Base-by-base conservation (phyloP, 129 eudicot genomes). In the Rutidosis leptorrhynchoides region DNA sequence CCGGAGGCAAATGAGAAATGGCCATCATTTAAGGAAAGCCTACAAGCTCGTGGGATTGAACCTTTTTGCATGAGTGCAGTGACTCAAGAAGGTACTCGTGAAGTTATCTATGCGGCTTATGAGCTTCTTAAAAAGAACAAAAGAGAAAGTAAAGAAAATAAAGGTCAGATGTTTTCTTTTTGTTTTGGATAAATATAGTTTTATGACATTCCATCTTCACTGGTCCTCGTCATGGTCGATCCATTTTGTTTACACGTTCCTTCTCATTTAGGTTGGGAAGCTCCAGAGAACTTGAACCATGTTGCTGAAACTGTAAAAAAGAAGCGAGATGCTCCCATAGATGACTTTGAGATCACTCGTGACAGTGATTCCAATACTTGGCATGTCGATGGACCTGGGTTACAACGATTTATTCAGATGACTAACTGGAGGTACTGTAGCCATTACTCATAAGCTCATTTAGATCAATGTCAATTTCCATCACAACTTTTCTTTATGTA, bases 381-480 rank as follows among this genome's bases (percentile, higher is more conserved):
- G 98, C 78, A 78, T 80, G 84, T 88, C n/a, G 82, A 53, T 21
- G 98, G 98, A 77, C 68, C 89, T 0, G 98, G 98, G 9, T 78
- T 93, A 81, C 84, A 83, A 61, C 91, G 96, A 68, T 94, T 89
- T 86, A 87, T 94, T 73, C 96, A 93, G 79, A 88, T 93, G 98
- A 93, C 96, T 22, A 93, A 93, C 68, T 93, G 98, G 98, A 84
- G 83, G 99, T 94, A 69, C 69, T 21, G 27, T 9, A 48, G 23
- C n/a, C n/a, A n/a, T n/a, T n/a, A n/a, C n/a, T n/a, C n/a, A n/a
- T n/a, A n/a, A n/a, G n/a, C n/a, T n/a, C n/a, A n/a, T n/a, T n/a
- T n/a, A n/a, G n/a, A n/a, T n/a, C n/a, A n/a, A n/a, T n/a, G n/a
- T n/a, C n/a, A n/a, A n/a, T n/a, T n/a, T n/a, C n/a, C n/a, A n/a